These are phyloP conservation scores for Sutorius australiensis DNA, from an alignment of 768 basidiomycete species.

Conservation along the genomic window DNA sequence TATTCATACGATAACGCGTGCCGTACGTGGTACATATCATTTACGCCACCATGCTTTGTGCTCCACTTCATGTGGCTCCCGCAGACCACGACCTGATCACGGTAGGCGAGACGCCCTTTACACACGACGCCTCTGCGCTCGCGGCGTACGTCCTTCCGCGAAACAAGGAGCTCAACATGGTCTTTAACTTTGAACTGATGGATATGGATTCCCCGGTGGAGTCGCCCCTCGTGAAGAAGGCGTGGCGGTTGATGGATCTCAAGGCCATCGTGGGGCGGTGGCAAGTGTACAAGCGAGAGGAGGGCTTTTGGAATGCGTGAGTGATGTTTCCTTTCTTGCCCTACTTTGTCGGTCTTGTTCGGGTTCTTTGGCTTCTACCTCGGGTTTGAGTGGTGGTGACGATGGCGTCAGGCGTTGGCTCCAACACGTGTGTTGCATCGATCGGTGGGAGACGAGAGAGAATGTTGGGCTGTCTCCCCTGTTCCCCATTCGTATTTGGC, in stretches of 20 bases:
- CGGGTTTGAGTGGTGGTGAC: neutral
- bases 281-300: constrained; percentile 54
- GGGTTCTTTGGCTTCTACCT: neutral
- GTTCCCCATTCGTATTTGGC: constrained; percentile 13
- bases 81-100: constrained; percentile 58
- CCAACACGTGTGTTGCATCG: constrained; percentile 3
- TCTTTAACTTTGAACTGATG: constrained; percentile 63
- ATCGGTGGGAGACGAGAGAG: constrained; percentile 18
- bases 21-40: neutral
- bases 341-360: neutral
- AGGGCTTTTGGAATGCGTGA: constrained; percentile 67
- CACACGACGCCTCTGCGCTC: constrained; percentile 47
- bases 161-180: constrained; percentile 62
- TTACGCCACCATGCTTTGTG: neutral
- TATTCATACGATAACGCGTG: neutral
- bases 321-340: constrained; percentile 16
- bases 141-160: constrained; percentile 53
- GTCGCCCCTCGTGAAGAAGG: constrained; percentile 38
- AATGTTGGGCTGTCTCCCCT: neutral
- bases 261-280: constrained; percentile 46
- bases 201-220: constrained; percentile 49
- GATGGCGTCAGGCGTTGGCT: neutral
- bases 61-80: constrained; percentile 6
- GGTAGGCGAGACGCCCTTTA: constrained; percentile 62
- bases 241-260: constrained; percentile 53